Percentiles rank a stretch among this genome's conserved stretches.
phyloP scores from a whole-genome alignment of 139 green algal species.

The Diplosphaera chodatii region DNA sequence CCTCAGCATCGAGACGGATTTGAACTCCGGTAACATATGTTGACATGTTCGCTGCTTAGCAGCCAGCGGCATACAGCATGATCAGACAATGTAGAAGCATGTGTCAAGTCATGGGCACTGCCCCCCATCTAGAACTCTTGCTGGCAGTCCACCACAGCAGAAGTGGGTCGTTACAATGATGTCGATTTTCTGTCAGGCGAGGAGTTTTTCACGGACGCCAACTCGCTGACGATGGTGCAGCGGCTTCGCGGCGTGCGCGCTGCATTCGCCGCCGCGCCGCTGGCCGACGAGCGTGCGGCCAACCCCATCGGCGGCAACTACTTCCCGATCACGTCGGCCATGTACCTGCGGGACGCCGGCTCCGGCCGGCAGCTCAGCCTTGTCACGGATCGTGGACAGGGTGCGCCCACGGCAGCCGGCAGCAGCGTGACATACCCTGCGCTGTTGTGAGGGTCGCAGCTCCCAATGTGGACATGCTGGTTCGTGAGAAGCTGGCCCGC shows the following conservation, averaged over 20 bases:
- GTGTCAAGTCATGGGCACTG: too few relatives aligned
- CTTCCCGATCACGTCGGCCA: conserved; percentile 66
- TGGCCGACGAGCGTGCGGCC: conserved; percentile 48
- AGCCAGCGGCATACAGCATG: too few relatives aligned
- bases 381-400: background rate
- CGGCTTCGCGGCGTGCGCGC: conserved; percentile 30
- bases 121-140: too few relatives aligned
- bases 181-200: conserved; percentile 5
- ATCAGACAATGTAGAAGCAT: too few relatives aligned
- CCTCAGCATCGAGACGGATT: background rate
- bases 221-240: conserved; percentile 60
- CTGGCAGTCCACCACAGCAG: too few relatives aligned
- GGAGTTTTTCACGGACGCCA: conserved; percentile 63
- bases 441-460: too few relatives aligned
- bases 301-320: conserved; percentile 63
- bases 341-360: conserved; percentile 24
- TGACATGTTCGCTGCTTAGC: too few relatives aligned
- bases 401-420: too few relatives aligned
- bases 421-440: too few relatives aligned
- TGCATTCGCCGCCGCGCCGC: conserved; percentile 5
- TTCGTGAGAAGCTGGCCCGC: too few relatives aligned
- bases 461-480: too few relatives aligned
- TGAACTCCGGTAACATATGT: background rate
- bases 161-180: too few relatives aligned
- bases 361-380: background rate